Conservation (phyloP, 352 stramenopile species). For the Halophytophthora polymorphica region DNA sequence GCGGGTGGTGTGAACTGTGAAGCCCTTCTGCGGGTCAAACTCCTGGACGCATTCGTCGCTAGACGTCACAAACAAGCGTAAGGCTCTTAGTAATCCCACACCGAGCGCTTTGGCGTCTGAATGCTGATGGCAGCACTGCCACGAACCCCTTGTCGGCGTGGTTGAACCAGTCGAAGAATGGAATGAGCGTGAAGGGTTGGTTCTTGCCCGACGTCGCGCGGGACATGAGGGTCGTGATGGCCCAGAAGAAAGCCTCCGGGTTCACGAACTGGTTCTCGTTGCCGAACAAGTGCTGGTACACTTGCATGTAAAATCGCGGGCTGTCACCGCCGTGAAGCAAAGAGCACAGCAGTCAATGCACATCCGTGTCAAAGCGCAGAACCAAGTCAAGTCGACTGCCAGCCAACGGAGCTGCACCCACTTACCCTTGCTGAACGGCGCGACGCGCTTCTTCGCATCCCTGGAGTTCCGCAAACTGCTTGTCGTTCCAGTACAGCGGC, state of each 20-base stretch:
- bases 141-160: conserved; percentile 56
- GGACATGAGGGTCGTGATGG: conserved; percentile 77
- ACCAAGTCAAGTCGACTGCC: neutral
- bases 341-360: conserved; percentile 2
- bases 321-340: conserved; percentile 17
- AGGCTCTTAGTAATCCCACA: conserved; percentile 1
- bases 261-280: conserved; percentile 46
- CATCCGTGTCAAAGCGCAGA: conserved; percentile 1
- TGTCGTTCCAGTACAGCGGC: conserved; percentile 67
- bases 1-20: conserved; percentile 60
- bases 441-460: conserved; percentile 55
- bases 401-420: conserved; percentile 4
- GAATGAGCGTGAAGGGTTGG: conserved; percentile 81
- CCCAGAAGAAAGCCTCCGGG: conserved; percentile 73
- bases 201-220: conserved; percentile 66
- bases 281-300: conserved; percentile 75
- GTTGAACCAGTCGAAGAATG: conserved; percentile 89
- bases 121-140: neutral
- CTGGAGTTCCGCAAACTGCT: conserved; percentile 58
- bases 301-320: conserved; percentile 55
- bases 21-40: conserved; percentile 54
- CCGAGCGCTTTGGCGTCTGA: neutral
- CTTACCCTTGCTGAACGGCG: conserved; percentile 61
- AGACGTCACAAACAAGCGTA: conserved; percentile 1
- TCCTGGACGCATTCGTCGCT: conserved; percentile 67